Base-by-base conservation (phyloP, 331 rosid genomes). In the Erythrophleum ivorense region DNA sequence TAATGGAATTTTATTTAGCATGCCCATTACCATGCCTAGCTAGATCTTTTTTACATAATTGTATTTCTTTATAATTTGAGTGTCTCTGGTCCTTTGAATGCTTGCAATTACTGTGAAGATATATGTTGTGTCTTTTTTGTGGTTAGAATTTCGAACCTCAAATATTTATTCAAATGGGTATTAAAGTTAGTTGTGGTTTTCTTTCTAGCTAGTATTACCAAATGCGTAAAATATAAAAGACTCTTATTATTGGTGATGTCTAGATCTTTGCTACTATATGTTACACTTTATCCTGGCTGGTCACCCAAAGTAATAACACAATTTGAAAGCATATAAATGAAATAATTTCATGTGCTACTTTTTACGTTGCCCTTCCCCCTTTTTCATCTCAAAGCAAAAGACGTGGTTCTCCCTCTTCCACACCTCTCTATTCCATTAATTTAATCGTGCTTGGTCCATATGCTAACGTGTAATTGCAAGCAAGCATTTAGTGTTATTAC, bases 281-380 rank as follows among this genome's bases (percentile, higher is more conserved):
- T 80, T 69, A 65, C 70, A 46, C 14, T 46, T 66, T 78, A 73
- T 79, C 78, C 60, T 33, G n/a, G 58, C 50, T 73, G 80, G 86
- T 83, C 80, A 66, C 80, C 83, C 73, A 79, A 83, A 83, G 86
- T 57, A 19, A 38, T 45, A 73, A 66, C 86, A 82, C 49, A 78
- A 78, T n/a, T 72, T 18, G 86, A 73, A 79, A 84, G 86, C 83
- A 84, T 84, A 60, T 73, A 79, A 84, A 34, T 45, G 73, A 65
- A 65, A 81, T 21, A 57, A 65, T 43, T 12, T 41, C 53, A 65
- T 40, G 76, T 68, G 36, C 77, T 46, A 12, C 34, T 46, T 75
- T 74, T n/a, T 11, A 63, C 24, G 52, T 67, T 67, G 21, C 79
- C 43, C 74, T 41, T 65, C 41, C 10, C 14, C 45, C 10, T 38